phyloP scores from a whole-genome alignment of 23 red algal species.

The Gracilaria domingensis region DNA sequence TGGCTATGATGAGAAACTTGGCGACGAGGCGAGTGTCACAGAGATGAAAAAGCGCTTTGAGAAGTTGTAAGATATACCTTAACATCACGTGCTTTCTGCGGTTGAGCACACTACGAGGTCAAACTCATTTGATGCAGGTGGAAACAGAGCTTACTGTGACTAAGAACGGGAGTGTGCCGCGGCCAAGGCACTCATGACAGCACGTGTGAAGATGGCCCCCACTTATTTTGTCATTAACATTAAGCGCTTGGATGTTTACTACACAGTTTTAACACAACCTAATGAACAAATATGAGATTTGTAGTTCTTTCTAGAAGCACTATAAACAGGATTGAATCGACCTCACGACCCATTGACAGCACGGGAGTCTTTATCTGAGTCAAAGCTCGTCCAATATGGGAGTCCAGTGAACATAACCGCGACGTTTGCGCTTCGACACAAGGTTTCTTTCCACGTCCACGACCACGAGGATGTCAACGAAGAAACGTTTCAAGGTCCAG shows the following conservation, averaged over 20 bases:
- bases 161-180: too few species aligned
- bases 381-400: too few species aligned
- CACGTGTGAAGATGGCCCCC: too few species aligned
- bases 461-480: too few species aligned
- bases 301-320: background rate
- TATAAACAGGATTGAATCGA: background rate
- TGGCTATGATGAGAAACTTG: slow-evolving; percentile 68
- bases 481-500: too few species aligned
- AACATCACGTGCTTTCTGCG: background rate
- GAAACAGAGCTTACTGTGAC: background rate
- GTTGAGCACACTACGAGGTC: background rate
- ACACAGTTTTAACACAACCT: too few species aligned
- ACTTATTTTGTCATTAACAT: background rate
- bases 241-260: background rate
- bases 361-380: too few species aligned
- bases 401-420: too few species aligned
- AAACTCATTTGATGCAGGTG: background rate
- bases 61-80: slow-evolving; percentile 21
- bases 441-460: too few species aligned
- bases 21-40: slow-evolving; percentile 52
- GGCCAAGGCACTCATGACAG: too few species aligned
- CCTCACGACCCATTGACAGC: background rate
- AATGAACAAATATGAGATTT: background rate
- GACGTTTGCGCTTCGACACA: background rate
- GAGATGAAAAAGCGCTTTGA: slow-evolving; percentile 39